Percentiles rank a stretch among this genome's conserved stretches.
These are phyloP conservation scores for Candida frijolesensis DNA, from an alignment of 1,139 yeast species.

Conservation along the genomic window DNA sequence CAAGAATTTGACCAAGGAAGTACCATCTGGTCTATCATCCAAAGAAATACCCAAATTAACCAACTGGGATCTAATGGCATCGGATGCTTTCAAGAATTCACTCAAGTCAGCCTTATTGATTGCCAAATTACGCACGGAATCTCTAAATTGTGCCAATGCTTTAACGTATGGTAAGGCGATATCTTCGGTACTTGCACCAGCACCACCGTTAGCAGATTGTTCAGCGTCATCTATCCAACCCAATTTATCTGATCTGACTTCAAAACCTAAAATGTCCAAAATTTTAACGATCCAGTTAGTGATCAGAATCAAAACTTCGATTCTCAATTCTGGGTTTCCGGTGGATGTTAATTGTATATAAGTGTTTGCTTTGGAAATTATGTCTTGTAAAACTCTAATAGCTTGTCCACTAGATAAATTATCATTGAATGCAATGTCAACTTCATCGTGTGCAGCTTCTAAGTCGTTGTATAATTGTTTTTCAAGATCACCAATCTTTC, in stretches of 20 bases:
- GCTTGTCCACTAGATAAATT: conserved; percentile 81
- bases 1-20: conserved; percentile 81
- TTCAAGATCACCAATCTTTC: conserved; percentile 56
- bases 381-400: conserved; percentile 61
- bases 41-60: conserved; percentile 76
- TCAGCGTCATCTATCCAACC: conserved; percentile 69
- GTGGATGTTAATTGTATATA: conserved; percentile 59
- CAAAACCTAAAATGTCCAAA: conserved; percentile 74
- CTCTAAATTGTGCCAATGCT: conserved; percentile 78
- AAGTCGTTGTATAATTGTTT: conserved; percentile 56
- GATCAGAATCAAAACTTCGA: conserved; percentile 66
- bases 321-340: conserved; percentile 50
- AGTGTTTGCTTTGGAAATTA: conserved; percentile 70
- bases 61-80: conserved; percentile 53
- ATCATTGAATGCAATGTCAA: conserved; percentile 83
- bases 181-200: conserved; percentile 56
- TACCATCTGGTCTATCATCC: conserved; percentile 83
- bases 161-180: conserved; percentile 77
- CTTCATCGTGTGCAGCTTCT: conserved; percentile 55
- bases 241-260: conserved; percentile 62
- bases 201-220: conserved; percentile 15
- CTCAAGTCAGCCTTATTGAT: conserved; percentile 59
- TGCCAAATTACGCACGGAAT: conserved; percentile 72
- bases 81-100: conserved; percentile 55
- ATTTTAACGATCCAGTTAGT: conserved; percentile 74